phyloP scores from a whole-genome alignment of 495 filamentous ascomycete species.

The Trichoderma gamsii region DNA sequence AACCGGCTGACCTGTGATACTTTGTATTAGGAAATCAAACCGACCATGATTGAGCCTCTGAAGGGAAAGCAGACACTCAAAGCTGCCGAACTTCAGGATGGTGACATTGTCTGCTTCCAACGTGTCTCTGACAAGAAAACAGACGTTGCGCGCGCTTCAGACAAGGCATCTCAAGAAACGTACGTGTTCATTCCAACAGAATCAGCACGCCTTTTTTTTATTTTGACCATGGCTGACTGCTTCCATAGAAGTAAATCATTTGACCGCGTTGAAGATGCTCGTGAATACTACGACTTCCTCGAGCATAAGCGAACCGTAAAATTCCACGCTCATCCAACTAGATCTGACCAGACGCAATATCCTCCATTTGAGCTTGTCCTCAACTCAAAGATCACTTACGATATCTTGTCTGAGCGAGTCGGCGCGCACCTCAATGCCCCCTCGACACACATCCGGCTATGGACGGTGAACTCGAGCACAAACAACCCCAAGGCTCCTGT shows the following conservation, averaged over 20 bases:
- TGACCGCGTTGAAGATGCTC: constrained; percentile 57
- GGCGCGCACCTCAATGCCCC: constrained; percentile 72
- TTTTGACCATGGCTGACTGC: constrained; percentile 23
- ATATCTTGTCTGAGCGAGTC: constrained; percentile 80
- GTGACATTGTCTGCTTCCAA: constrained; percentile 96
- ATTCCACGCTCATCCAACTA: constrained; percentile 54
- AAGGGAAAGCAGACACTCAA: constrained; percentile 84
- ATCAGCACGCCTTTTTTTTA: not conserved
- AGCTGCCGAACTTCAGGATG: constrained; percentile 90
- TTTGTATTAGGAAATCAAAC: constrained; percentile 76
- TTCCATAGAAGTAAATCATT: constrained; percentile 21
- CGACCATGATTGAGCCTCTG: constrained; percentile 91
- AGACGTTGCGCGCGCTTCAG: constrained; percentile 23
- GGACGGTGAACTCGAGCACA: constrained; percentile 66
- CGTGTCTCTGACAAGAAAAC: constrained; percentile 45
- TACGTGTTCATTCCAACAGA: constrained; percentile 17
- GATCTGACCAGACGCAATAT: constrained; percentile 41
- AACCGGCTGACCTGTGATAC: constrained; percentile 21
- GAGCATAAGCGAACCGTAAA: constrained; percentile 70
- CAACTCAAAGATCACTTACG: constrained; percentile 84
- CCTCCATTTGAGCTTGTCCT: constrained; percentile 64
- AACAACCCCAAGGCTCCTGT: constrained; percentile 69
- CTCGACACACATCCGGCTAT: constrained; percentile 83
- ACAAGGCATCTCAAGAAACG: constrained; percentile 25
- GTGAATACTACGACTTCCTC: constrained; percentile 87